Evolutionary conservation across 352 stramenopile genomes (phyloP).

Genomic region (Phytophthora cactorum): DNA sequence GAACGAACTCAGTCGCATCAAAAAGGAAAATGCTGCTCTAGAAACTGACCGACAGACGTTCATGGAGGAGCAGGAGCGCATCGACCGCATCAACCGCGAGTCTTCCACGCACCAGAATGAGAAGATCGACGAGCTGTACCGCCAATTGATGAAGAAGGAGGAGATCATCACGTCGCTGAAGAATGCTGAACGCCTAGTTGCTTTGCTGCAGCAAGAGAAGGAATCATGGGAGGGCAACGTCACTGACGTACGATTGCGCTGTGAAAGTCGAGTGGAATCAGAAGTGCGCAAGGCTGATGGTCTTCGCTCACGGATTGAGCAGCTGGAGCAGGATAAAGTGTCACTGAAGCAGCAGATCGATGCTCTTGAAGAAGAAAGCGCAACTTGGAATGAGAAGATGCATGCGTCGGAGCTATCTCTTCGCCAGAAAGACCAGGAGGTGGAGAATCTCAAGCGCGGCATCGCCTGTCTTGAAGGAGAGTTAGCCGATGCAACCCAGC

Average conservation of each 20-base stretch:
- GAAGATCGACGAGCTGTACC: slow-evolving; percentile 67
- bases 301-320: slow-evolving; percentile 42
- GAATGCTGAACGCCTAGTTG: slow-evolving; percentile 42
- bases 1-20: slow-evolving; percentile 45
- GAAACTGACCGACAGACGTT: slow-evolving; percentile 39
- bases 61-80: slow-evolving; percentile 44
- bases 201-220: slow-evolving; percentile 53
- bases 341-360: slow-evolving; percentile 34
- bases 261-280: slow-evolving; percentile 40
- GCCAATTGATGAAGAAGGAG: slow-evolving; percentile 58
- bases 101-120: slow-evolving; percentile 39
- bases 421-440: slow-evolving; percentile 36
- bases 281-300: slow-evolving; percentile 51
- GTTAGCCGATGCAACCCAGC: slow-evolving; percentile 35
- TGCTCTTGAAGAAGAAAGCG: slow-evolving; percentile 34
- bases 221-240: slow-evolving; percentile 44
- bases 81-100: slow-evolving; percentile 32
- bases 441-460: slow-evolving; percentile 30
- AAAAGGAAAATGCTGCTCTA: slow-evolving; percentile 39
- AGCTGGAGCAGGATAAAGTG: slow-evolving; percentile 47
- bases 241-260: slow-evolving; percentile 43
- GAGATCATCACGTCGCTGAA: slow-evolving; percentile 46
- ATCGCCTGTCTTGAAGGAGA: slow-evolving; percentile 36
- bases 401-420: slow-evolving; percentile 26
- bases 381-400: slow-evolving; percentile 32